Evolutionary conservation across 1,284 basidiomycete genomes (phyloP).

Genomic region (Boletus semigastroideus): DNA sequence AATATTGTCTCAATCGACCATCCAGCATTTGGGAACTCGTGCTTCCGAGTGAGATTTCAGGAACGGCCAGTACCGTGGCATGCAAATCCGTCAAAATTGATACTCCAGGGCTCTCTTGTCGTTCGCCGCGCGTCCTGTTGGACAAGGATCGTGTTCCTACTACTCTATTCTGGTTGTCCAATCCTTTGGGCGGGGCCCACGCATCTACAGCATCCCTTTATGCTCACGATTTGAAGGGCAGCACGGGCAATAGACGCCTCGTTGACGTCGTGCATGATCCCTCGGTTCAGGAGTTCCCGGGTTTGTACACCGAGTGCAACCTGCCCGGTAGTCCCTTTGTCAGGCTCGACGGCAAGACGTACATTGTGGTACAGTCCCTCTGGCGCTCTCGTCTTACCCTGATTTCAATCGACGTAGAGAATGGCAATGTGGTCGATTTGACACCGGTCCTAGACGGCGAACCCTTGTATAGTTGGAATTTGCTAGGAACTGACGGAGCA

Average conservation of each 20-base stretch:
- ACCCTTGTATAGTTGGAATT: slow-evolving; percentile 47
- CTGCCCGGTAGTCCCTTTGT: slow-evolving; percentile 49
- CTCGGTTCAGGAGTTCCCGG: slow-evolving; percentile 50
- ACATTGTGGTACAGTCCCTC: slow-evolving; percentile 46
- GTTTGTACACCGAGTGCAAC: slow-evolving; percentile 56
- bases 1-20: slow-evolving; percentile 63
- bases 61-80: background rate
- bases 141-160: slow-evolving; percentile 28
- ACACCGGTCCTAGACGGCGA: slow-evolving; percentile 29
- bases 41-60: slow-evolving; percentile 9
- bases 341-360: slow-evolving; percentile 23
- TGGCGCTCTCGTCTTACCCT: slow-evolving; percentile 55
- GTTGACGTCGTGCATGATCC: slow-evolving; percentile 43
- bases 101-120: slow-evolving; percentile 43
- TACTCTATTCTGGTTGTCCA: slow-evolving; percentile 55
- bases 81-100: slow-evolving; percentile 41
- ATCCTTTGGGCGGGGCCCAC: slow-evolving; percentile 58
- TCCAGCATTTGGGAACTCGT: slow-evolving; percentile 54
- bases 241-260: slow-evolving; percentile 10
- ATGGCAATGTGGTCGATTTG: slow-evolving; percentile 42
- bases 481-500: slow-evolving; percentile 53
- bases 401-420: slow-evolving; percentile 37
- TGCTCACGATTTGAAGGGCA: slow-evolving; percentile 34
- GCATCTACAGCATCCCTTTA: slow-evolving; percentile 55
- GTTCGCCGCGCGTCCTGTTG: slow-evolving; percentile 53